Evolutionary conservation across 192 early-diverging fungal species (phyloP).

Genomic region (Diversispora eburnea): DNA sequence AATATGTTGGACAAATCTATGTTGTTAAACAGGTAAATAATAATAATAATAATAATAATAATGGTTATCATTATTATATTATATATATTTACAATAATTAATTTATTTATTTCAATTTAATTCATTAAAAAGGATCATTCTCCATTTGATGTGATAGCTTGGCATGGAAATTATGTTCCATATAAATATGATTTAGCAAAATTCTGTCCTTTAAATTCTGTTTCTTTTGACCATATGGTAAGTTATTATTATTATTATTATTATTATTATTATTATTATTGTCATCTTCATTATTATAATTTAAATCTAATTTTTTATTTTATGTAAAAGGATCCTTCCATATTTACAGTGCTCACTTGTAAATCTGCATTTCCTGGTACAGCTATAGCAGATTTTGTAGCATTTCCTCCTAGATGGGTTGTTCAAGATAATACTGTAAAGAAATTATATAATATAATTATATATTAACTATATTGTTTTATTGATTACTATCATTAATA

Average conservation of each 20-base stretch:
- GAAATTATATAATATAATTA: background rate
- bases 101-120: background rate
- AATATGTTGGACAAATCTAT: constrained; percentile 83
- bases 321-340: constrained; percentile 81
- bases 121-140: constrained; percentile 59
- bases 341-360: constrained; percentile 92
- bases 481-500: background rate
- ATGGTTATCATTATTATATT: background rate
- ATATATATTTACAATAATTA: background rate
- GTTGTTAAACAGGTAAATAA: constrained; percentile 45
- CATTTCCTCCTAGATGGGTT: constrained; percentile 93
- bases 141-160: constrained; percentile 95
- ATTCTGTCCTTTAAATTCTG: constrained; percentile 84
- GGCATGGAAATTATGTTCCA: constrained; percentile 97
- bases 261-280: constrained; percentile 17
- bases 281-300: background rate
- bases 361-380: constrained; percentile 82
- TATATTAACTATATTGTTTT: background rate
- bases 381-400: constrained; percentile 92
- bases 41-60: background rate
- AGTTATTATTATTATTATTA: background rate
- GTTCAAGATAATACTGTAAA: constrained; percentile 86
- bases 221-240: constrained; percentile 86
- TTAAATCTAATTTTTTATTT: background rate
- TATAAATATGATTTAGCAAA: constrained; percentile 87